phyloP scores from a whole-genome alignment of 2,329 filamentous ascomycete genomes.

The Periglandula ipomoeae region DNA sequence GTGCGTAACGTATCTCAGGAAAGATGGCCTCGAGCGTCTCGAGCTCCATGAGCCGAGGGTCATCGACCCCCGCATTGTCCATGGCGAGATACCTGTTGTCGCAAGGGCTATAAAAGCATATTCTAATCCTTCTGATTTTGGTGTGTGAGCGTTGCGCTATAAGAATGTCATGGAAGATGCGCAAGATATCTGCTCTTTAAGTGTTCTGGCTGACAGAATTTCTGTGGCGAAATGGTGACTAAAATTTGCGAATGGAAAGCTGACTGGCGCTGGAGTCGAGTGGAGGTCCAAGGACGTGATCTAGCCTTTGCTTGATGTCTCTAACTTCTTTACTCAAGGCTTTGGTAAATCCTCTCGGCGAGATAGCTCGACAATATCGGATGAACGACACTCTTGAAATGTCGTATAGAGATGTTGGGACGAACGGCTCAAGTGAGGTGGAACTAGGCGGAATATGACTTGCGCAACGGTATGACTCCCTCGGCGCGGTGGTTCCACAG shows the following conservation, averaged over 20 bases:
- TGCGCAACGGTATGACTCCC: too few relatives aligned
- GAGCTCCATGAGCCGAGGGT: slow-evolving; percentile 49
- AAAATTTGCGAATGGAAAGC: not conserved
- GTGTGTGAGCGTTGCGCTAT: not conserved
- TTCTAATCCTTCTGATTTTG: not conserved
- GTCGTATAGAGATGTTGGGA: too few relatives aligned
- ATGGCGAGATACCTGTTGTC: slow-evolving; percentile 16
- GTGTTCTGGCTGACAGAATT: not conserved
- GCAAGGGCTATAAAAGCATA: not conserved
- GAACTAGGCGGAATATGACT: too few relatives aligned
- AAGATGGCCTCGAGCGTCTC: slow-evolving; percentile 55
- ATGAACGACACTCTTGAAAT: too few relatives aligned
- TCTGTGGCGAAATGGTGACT: not conserved
- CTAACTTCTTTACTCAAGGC: too few relatives aligned
- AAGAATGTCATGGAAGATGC: not conserved
- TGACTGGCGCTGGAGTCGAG: too few relatives aligned
- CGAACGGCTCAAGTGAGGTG: too few relatives aligned
- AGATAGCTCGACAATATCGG: too few relatives aligned
- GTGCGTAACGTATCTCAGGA: slow-evolving; percentile 48
- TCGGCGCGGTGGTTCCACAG: too few relatives aligned
- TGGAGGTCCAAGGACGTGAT: not conserved
- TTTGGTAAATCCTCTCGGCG: too few relatives aligned
- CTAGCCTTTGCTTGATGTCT: not conserved
- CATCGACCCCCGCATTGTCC: slow-evolving; percentile 38
- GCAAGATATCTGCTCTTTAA: not conserved